Base-by-base conservation (phyloP, 2,329 filamentous ascomycete species). In the Teratosphaeria viscida region DNA sequence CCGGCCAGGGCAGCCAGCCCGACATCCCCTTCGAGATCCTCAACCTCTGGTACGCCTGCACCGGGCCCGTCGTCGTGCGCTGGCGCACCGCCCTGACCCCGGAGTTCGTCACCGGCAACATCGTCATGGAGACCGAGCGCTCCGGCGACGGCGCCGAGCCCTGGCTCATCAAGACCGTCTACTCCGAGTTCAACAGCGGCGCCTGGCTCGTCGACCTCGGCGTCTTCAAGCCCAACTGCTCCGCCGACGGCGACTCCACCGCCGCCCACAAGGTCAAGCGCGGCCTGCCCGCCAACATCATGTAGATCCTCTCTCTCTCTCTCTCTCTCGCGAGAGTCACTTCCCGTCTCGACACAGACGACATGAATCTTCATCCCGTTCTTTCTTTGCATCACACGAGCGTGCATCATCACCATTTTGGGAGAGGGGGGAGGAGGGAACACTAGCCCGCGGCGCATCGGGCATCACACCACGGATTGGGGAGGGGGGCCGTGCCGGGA, bases 31-130 rank as follows among this genome's bases (percentile, higher is more conserved):
- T 71, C 62, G 62, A 68, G 55, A 67, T 69, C 49, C 59, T 71
- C 23, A 68, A 71, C 60, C 52, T 69, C 37, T 72, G 70, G 70
- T 64, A 70, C 61, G 66, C 67, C 34, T 72, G 70, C 63, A 62
- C 66, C 14, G 62, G 62, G 54, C 65, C 67, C 0, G 68, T 70
- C 59, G 65, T 69, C 52, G 63, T 72, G 56, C 63, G 69, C 49
- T 72, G 70, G 70, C 54, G 59, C 10, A 60, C 59, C 14, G 61
- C 60, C 14, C 64, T 64, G 12, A 60, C 52, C n/a, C 63, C 67
- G 2, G 63, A 68, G 61, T 59, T 61, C 32, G 64, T 70, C 35
- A 68, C 66, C 1, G 65, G 70, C 52, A 68, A 69, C 60, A 62
- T 68, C 14, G 66, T 69, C 43, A 61, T 70, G 58, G 67, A 70